Conservation (phyloP, 768 basidiomycete species). For the Sarcodon sp. region DNA sequence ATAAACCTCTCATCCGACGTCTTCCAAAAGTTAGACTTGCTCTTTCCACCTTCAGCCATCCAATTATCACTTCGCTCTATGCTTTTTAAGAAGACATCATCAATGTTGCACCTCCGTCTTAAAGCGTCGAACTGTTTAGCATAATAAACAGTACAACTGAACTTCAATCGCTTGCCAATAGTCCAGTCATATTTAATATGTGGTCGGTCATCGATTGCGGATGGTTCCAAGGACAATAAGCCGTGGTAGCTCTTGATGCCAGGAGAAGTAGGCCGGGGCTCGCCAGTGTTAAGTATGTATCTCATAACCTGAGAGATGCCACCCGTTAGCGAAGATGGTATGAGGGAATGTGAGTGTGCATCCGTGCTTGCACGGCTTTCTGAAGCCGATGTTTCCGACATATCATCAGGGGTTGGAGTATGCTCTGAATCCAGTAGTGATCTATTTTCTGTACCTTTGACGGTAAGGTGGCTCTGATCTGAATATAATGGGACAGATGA, state of each 20-base stretch:
- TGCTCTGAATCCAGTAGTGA: neutral
- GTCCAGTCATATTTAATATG: constrained; percentile 81
- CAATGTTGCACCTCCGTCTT: constrained; percentile 53
- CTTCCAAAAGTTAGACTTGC: constrained; percentile 73
- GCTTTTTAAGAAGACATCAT: constrained; percentile 42
- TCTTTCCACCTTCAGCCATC: constrained; percentile 74
- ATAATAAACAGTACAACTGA: constrained; percentile 76
- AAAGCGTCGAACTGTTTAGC: constrained; percentile 69
- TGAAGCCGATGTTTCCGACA: neutral
- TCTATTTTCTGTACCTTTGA: constrained; percentile 11
- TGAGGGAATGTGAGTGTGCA: constrained; percentile 2
- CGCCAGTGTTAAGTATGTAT: constrained; percentile 31
- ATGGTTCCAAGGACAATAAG: constrained; percentile 23
- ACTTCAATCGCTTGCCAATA: constrained; percentile 58
- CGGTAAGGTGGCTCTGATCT: constrained; percentile 24
- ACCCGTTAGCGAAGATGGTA: constrained; percentile 33
- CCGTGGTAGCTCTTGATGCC: constrained; percentile 32
- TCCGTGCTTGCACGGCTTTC: constrained; percentile 1
- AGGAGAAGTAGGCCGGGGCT: constrained; percentile 20
- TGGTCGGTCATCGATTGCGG: constrained; percentile 52
- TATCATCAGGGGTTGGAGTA: neutral
- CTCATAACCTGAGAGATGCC: constrained; percentile 49
- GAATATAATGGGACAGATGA: constrained; percentile 27
- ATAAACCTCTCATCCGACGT: constrained; percentile 67
- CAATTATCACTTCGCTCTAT: constrained; percentile 48